Evolutionary conservation across 2,329 filamentous ascomycete species (phyloP), one percentile per base, ranked within the genome.

Genomic region (Raffaelea deltoideospora): DNA sequence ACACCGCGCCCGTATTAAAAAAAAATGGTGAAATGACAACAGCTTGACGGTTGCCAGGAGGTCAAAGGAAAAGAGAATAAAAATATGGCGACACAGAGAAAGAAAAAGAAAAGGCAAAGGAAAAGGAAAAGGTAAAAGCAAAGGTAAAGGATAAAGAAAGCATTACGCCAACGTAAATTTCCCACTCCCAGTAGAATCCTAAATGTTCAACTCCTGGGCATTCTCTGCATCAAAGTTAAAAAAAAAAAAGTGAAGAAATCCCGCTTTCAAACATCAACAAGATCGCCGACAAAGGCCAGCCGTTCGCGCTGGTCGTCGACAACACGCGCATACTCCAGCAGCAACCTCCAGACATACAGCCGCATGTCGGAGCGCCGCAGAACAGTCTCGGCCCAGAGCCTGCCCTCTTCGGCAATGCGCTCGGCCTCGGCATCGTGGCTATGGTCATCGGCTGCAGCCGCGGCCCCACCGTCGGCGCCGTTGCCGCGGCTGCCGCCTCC

Each of bases 331-430:
- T 68, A 74, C 50, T 76, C 71, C 23, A 75, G 55, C 29, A 76
- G 52, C 40, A 82, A 45, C 30, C 76, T 59, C 56, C 70, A 72
- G 19, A 75, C 63, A 49, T 81, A 82, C 9, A 82, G 57, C 39
- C 63, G 55, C 72, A 80, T 79, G 47, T 81, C 76, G 42, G 78
- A 73, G 22, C 63, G 61, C 35, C 78, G 56, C 13, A 81, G 58
- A 4, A 75, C 74, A 50, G 60, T 62, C 42, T 70, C 64, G 1
- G 71, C 65, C 78, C 76, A 83, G 9, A 57, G 51, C 45, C 67
- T 65, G 2, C 76, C 72, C n/a, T 60, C 60, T 40, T 66, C 55
- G 17, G 77, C 76, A 41, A 83, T 76, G 44, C 56, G 61, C 42
- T 62, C 54, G 2, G 76, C 78, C 17, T 63, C 62, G 1, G 56